Evolutionary conservation across 345 rosid genomes (phyloP).

Genomic region (Eucalyptus victrix): DNA sequence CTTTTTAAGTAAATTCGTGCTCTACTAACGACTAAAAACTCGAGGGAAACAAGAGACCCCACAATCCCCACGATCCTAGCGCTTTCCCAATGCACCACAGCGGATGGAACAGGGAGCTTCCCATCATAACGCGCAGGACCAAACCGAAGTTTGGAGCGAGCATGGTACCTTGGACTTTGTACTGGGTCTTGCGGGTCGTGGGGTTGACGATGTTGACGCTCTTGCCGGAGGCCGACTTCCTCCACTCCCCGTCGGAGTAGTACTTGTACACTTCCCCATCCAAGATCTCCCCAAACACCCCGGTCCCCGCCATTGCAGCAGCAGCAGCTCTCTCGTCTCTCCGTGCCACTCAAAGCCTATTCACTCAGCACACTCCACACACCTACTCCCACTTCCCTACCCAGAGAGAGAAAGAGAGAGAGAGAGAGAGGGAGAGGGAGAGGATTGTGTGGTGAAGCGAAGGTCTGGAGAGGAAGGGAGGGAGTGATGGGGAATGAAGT

Average conservation of each 20-base stretch:
- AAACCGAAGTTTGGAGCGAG: neutral
- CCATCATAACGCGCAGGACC: neutral
- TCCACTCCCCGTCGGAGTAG: constrained; percentile 85
- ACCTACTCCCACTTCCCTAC: neutral
- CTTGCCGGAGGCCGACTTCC: constrained; percentile 69
- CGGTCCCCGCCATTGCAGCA: constrained; percentile 65
- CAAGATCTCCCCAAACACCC: constrained; percentile 64
- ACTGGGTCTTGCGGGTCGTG: constrained; percentile 69
- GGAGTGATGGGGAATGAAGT: neutral
- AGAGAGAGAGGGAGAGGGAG: neutral
- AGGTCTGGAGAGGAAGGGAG: neutral
- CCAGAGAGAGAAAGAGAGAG: neutral
- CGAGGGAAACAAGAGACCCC: neutral
- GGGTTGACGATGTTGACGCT: constrained; percentile 80
- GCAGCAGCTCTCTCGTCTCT: neutral
- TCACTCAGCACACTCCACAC: neutral
- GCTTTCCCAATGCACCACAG: neutral
- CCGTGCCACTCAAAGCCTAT: too few species aligned
- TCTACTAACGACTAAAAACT: neutral
- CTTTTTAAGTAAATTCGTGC: neutral
- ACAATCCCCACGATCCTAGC: neutral
- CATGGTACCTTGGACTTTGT: constrained; percentile 80
- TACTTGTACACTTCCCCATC: constrained; percentile 85
- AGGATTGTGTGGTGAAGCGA: neutral
- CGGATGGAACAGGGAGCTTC: neutral